A percentile compares a stretch with the other conserved stretches of the same genome.
Evolutionary conservation across 179 eudicot species (phyloP).

Genomic region (Camellia oleifera): DNA sequence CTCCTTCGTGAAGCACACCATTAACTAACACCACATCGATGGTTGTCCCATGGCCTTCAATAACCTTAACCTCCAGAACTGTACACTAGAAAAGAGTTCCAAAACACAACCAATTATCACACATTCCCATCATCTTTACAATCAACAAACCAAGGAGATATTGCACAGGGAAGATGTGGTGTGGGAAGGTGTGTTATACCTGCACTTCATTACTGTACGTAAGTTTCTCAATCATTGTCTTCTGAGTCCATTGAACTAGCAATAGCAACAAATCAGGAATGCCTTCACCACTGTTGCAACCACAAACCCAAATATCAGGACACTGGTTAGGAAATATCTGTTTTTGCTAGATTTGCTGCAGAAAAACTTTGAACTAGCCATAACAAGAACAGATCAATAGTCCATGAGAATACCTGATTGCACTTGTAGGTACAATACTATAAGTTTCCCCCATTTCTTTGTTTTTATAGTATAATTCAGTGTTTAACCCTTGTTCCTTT

Average conservation of each 20-base stretch:
- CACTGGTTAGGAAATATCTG: neutral
- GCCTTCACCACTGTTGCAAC: slow-evolving; percentile 80
- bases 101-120: slow-evolving; percentile 18
- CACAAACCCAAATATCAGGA: slow-evolving; percentile 14
- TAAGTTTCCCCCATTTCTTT: slow-evolving; percentile 89
- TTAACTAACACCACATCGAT: slow-evolving; percentile 92
- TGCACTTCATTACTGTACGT: slow-evolving; percentile 75
- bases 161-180: neutral
- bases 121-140: slow-evolving; percentile 1
- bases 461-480: slow-evolving; percentile 84
- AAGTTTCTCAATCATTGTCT: slow-evolving; percentile 81
- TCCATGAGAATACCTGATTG: slow-evolving; percentile 57
- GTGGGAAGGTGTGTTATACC: slow-evolving; percentile 36
- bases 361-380: neutral
- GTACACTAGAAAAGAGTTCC: slow-evolving; percentile 60
- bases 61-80: slow-evolving; percentile 92
- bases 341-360: neutral
- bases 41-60: slow-evolving; percentile 96
- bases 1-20: slow-evolving; percentile 95
- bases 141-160: neutral
- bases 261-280: slow-evolving; percentile 75
- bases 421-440: slow-evolving; percentile 92
- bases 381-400: neutral
- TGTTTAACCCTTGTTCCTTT: slow-evolving; percentile 86
- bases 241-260: slow-evolving; percentile 85